Conservation (phyloP, 2,329 filamentous ascomycete species). For the Fusarium chlamydosporum region DNA sequence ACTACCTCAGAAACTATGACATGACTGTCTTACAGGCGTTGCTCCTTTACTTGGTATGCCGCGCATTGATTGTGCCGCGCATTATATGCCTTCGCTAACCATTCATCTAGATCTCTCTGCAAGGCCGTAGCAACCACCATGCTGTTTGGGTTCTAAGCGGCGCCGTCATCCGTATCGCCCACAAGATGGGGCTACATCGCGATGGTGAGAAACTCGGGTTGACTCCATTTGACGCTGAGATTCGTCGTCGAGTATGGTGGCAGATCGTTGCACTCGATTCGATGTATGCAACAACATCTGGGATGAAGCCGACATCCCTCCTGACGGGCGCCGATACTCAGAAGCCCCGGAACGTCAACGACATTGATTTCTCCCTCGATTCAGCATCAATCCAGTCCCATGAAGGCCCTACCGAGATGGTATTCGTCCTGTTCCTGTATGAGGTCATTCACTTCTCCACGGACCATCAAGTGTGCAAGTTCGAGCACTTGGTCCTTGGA, state of each 20-base stretch:
- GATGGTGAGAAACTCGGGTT: conserved; percentile 6
- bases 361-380: background rate
- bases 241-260: conserved; percentile 28
- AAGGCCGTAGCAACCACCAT: conserved; percentile 20
- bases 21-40: conserved; percentile 13
- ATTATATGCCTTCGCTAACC: background rate
- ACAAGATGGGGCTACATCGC: conserved; percentile 21
- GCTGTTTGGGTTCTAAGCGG: conserved; percentile 21
- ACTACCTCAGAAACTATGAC: conserved; percentile 16
- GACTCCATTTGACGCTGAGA: conserved; percentile 7
- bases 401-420: conserved; percentile 22
- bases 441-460: conserved; percentile 10
- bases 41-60: background rate
- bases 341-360: conserved; percentile 9
- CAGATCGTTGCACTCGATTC: conserved; percentile 21
- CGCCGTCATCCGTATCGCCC: conserved; percentile 15
- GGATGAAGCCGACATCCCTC: conserved; percentile 7
- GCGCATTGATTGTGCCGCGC: rapidly evolving
- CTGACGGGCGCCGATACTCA: conserved; percentile 8
- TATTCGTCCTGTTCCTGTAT: background rate
- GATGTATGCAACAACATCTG: conserved; percentile 21
- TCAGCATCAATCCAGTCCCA: background rate
- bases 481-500: conserved; percentile 17
- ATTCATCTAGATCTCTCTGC: background rate
- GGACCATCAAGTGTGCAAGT: background rate